phyloP scores from a whole-genome alignment of 139 green algal genomes.

The Volvox africanus region DNA sequence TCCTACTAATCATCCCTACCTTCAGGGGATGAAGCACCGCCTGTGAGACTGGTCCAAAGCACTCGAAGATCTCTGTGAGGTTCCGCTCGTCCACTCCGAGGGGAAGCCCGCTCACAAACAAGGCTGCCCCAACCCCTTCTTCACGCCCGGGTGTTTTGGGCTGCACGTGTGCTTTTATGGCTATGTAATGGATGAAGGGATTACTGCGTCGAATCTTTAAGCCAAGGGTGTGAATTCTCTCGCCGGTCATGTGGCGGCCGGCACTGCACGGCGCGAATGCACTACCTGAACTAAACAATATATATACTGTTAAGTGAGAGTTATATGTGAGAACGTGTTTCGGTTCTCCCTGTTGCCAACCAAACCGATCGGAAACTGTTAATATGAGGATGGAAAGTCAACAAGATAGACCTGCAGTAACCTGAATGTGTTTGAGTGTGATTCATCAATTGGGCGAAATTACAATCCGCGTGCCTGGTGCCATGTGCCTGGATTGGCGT shows the following conservation, averaged over 20 bases:
- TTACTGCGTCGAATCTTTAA: not conserved
- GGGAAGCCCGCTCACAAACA: conserved; percentile 76
- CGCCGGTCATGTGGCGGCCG: conserved; percentile 16
- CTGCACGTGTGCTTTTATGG: conserved; percentile 46
- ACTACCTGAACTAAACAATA: too few relatives aligned
- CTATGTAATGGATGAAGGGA: conserved; percentile 48
- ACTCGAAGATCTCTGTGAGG: conserved; percentile 64
- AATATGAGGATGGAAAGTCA: too few relatives aligned
- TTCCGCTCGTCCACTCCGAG: conserved; percentile 49
- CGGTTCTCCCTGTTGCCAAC: too few relatives aligned
- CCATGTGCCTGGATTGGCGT: too few relatives aligned
- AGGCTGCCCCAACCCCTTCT: not conserved
- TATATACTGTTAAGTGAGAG: too few relatives aligned
- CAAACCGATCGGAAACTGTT: too few relatives aligned
- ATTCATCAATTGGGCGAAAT: too few relatives aligned
- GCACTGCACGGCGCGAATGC: not conserved
- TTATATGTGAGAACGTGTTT: too few relatives aligned
- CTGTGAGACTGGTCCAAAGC: conserved; percentile 73
- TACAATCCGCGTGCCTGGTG: too few relatives aligned
- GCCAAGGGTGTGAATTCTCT: not conserved
- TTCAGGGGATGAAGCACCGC: conserved; percentile 71
- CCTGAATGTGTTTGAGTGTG: too few relatives aligned
- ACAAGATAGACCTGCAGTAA: too few relatives aligned
- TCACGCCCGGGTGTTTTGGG: not conserved
- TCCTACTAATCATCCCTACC: conserved; percentile 8